A percentile compares a stretch with the other conserved stretches of the same genome.
Evolutionary conservation across 257 asterid genomes (phyloP).

Genomic region (Ocimum tenuiflorum): DNA sequence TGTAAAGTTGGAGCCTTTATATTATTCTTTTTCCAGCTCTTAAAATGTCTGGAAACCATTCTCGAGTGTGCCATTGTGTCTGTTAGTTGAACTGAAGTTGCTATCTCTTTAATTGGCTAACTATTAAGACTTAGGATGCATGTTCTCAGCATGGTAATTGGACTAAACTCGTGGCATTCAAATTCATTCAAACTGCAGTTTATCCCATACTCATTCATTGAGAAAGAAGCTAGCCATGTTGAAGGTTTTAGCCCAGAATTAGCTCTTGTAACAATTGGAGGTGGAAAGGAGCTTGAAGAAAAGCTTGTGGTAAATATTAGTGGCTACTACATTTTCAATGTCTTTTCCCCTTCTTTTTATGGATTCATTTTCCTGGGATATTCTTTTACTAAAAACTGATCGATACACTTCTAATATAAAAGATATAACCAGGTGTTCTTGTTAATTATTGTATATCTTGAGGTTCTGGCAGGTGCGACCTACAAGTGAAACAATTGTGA

Average conservation of each 20-base stretch:
- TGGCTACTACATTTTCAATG: conserved; percentile 2
- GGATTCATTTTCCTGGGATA: not conserved
- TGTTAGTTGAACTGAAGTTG: not conserved
- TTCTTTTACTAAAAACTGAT: not conserved
- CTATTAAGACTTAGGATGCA: not conserved
- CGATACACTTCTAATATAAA: conserved; percentile 13
- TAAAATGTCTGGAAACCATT: not conserved
- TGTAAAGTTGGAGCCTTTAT: not conserved
- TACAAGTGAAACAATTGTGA: conserved; percentile 97
- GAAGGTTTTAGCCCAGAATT: conserved; percentile 98
- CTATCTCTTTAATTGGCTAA: conserved; percentile 5
- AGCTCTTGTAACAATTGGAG: conserved; percentile 94
- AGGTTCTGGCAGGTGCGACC: conserved; percentile 99
- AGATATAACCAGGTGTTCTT: conserved; percentile 36
- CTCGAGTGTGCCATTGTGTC: not conserved
- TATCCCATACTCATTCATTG: conserved; percentile 90
- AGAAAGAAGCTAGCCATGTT: conserved; percentile 98
- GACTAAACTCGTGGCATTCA: conserved; percentile 10
- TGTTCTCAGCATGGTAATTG: conserved; percentile 14
- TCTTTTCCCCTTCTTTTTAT: not conserved
- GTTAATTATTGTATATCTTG: conserved; percentile 64
- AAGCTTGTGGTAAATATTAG: conserved; percentile 83
- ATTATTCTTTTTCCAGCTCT: not conserved
- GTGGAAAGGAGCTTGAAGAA: conserved; percentile 99
- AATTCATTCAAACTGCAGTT: conserved; percentile 41